phyloP scores from a whole-genome alignment of 2,329 filamentous ascomycete genomes.

The Sporothrix inflata region DNA sequence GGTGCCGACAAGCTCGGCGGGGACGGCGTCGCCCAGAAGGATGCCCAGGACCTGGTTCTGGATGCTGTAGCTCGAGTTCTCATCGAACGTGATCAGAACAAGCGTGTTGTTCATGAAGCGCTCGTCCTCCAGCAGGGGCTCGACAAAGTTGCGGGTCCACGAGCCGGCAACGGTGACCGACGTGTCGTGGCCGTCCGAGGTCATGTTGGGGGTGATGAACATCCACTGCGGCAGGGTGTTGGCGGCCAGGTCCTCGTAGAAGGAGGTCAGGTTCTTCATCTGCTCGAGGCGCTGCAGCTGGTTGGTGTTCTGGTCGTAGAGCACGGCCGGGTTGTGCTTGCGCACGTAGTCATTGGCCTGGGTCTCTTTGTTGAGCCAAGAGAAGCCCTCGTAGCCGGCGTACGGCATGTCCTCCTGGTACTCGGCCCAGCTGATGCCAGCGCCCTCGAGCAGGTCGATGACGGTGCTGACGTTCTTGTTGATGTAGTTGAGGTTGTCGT shows the following conservation, averaged over 20 bases:
- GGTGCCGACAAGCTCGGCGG: slow-evolving; percentile 65
- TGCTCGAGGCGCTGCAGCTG: slow-evolving; percentile 63
- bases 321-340: slow-evolving; percentile 73
- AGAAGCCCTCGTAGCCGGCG: slow-evolving; percentile 68
- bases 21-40: slow-evolving; percentile 75
- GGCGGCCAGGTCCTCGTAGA: slow-evolving; percentile 67
- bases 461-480: slow-evolving; percentile 66
- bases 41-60: slow-evolving; percentile 72
- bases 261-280: slow-evolving; percentile 74
- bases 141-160: slow-evolving; percentile 70
- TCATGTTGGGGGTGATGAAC: slow-evolving; percentile 76
- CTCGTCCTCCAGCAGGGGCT: slow-evolving; percentile 68
- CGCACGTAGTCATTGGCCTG: slow-evolving; percentile 76
- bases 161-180: slow-evolving; percentile 68
- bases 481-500: slow-evolving; percentile 65
- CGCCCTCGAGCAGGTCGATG: slow-evolving; percentile 69
- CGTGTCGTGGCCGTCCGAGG: slow-evolving; percentile 75
- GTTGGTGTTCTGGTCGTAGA: slow-evolving; percentile 67
- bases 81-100: slow-evolving; percentile 78
- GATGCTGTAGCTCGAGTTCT: slow-evolving; percentile 69
- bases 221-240: slow-evolving; percentile 71
- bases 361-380: slow-evolving; percentile 66
- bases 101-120: slow-evolving; percentile 78
- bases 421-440: slow-evolving; percentile 67
- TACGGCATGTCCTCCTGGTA: slow-evolving; percentile 82